These are phyloP conservation scores for Otatea glauca DNA, from an alignment of 176 grass and related monocot species.

Conservation along the genomic window DNA sequence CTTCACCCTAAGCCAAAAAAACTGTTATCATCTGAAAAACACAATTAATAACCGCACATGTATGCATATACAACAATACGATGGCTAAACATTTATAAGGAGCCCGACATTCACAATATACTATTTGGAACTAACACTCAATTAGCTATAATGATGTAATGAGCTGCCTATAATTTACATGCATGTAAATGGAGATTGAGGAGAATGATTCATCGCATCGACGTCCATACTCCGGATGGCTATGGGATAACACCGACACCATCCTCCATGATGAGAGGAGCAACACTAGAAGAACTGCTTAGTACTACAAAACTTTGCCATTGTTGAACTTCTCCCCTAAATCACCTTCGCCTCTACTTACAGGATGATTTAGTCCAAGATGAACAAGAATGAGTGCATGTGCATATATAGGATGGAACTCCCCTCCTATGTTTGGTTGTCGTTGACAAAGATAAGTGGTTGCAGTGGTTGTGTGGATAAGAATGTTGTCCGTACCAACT, in stretches of 20 bases:
- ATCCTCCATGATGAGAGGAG: slow-evolving; percentile 34
- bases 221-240: slow-evolving; percentile 24
- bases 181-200: slow-evolving; percentile 7
- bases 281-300: slow-evolving; percentile 2
- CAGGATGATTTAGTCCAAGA: background rate
- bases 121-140: background rate
- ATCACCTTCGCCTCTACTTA: background rate
- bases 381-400: background rate
- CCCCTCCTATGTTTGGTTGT: slow-evolving; percentile 25
- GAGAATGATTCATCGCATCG: background rate
- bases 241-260: slow-evolving; percentile 23
- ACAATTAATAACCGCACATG: background rate
- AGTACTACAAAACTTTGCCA: slow-evolving; percentile 21
- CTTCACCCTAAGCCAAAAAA: background rate
- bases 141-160: background rate
- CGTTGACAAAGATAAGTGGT: background rate
- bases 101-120: background rate
- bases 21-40: background rate
- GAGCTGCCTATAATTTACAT: background rate
- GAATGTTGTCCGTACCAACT: slow-evolving; percentile 28
- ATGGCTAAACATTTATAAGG: background rate
- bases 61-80: background rate
- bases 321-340: background rate
- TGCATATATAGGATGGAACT: slow-evolving; percentile 38
- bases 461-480: slow-evolving; percentile 22